A percentile compares a stretch with the other conserved stretches of the same genome.
Evolutionary conservation across 2,329 filamentous ascomycete species (phyloP).

Genomic region (Diaporthe australafricana): DNA sequence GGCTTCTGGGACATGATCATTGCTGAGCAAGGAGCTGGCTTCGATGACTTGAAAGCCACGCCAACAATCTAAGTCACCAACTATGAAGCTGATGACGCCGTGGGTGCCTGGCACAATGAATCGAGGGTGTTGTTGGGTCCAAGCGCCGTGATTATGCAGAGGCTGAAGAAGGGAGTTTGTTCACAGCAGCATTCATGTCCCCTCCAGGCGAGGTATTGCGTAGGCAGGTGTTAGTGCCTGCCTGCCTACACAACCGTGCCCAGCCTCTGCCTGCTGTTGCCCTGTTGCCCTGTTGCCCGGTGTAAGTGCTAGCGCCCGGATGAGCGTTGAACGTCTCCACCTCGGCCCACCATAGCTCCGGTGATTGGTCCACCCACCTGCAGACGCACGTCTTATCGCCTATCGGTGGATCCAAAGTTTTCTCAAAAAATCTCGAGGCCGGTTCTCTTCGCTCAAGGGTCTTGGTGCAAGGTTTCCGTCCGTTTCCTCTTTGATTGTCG

Average conservation of each 20-base stretch:
- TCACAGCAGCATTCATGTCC: not conserved
- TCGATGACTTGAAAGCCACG: not conserved
- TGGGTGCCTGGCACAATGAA: not conserved
- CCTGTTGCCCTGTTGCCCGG: constrained; percentile 16
- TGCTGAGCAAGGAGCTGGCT: not conserved
- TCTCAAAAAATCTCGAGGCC: constrained; percentile 38
- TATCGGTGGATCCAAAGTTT: constrained; percentile 37
- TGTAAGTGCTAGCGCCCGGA: constrained; percentile 24
- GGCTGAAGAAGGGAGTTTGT: not conserved
- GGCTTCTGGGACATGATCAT: not conserved
- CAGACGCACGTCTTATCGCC: constrained; percentile 2
- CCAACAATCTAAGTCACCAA: not conserved
- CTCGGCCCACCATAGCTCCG: constrained; percentile 4
- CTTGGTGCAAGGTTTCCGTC: constrained; percentile 16
- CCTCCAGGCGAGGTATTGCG: not conserved
- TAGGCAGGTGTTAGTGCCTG: not conserved
- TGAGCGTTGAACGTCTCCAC: constrained; percentile 15
- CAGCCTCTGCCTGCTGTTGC: constrained; percentile 10
- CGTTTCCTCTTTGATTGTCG: constrained; percentile 2
- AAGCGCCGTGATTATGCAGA: not conserved
- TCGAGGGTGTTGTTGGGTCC: not conserved
- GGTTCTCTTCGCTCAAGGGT: constrained; percentile 13
- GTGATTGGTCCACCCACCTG: constrained; percentile 3
- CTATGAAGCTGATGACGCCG: not conserved
- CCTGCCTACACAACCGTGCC: not conserved